A percentile compares a stretch with the other conserved stretches of the same genome.
These are phyloP conservation scores for Yamadazyma laniorum DNA, from an alignment of 805 yeast genomes.

Conservation along the genomic window DNA sequence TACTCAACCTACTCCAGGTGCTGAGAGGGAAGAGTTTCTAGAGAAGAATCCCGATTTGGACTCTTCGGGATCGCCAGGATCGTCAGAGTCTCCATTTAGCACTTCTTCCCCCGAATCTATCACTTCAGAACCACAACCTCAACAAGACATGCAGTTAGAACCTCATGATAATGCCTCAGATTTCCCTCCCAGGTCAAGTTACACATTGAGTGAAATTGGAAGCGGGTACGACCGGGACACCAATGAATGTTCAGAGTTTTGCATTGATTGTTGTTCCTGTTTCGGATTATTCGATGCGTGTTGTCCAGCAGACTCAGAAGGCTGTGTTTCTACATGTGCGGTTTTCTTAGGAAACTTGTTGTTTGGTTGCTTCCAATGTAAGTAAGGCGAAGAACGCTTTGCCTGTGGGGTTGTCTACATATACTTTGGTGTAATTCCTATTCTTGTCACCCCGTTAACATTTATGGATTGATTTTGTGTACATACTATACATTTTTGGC, in stretches of 20 bases:
- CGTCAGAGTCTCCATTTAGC: too few species aligned
- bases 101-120: too few species aligned
- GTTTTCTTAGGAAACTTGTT: slow-evolving; percentile 37
- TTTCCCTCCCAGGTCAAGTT: slow-evolving; percentile 16
- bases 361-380: slow-evolving; percentile 33
- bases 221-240: slow-evolving; percentile 39
- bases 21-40: not conserved
- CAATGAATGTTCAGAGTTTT: slow-evolving; percentile 44
- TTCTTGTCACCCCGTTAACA: not conserved
- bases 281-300: slow-evolving; percentile 41
- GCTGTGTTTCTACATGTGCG: slow-evolving; percentile 36
- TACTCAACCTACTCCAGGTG: too few species aligned
- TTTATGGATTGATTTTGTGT: not conserved
- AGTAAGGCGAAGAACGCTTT: slow-evolving; percentile 2
- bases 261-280: slow-evolving; percentile 35
- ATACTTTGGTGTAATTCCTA: too few species aligned
- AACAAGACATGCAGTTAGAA: slow-evolving; percentile 14
- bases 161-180: slow-evolving; percentile 7
- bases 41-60: too few species aligned
- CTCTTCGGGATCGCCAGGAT: too few species aligned
- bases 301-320: slow-evolving; percentile 43
- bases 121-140: slow-evolving; percentile 15
- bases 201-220: slow-evolving; percentile 23
- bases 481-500: too few species aligned
- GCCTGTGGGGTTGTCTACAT: too few species aligned